Conservation (phyloP, 1,284 basidiomycete species). For the Entoloma clypeatum region DNA sequence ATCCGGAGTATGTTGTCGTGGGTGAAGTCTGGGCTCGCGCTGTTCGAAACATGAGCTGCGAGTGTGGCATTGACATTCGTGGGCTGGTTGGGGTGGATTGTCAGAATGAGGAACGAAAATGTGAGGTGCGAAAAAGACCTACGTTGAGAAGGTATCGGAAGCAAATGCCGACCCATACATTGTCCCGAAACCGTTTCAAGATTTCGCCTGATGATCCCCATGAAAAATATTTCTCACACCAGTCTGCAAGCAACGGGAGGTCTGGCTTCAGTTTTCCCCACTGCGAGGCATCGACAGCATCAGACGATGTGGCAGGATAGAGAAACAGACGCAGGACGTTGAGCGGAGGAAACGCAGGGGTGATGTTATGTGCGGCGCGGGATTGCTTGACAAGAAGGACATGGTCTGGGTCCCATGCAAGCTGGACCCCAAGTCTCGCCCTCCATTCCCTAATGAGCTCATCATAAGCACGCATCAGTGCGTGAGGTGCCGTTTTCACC, state of each 20-base stretch:
- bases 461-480: constrained; percentile 3
- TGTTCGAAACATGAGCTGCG: too few species aligned
- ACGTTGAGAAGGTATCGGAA: constrained; percentile 1
- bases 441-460: constrained; percentile 6
- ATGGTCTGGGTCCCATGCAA: not conserved
- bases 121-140: not conserved
- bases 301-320: constrained; percentile 1
- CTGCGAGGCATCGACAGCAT: not conserved
- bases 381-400: not conserved
- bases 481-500: constrained; percentile 3
- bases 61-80: too few species aligned
- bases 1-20: too few species aligned
- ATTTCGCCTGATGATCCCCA: not conserved
- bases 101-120: too few species aligned
- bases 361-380: not conserved
- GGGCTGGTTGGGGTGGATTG: too few species aligned
- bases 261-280: not conserved
- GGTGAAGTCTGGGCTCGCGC: too few species aligned
- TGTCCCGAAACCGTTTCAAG: not conserved
- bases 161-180: not conserved
- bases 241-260: constrained; percentile 1
- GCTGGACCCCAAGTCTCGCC: not conserved
- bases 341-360: not conserved
- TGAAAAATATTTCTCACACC: constrained; percentile 7
- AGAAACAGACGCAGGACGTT: not conserved